phyloP scores from a whole-genome alignment of 441 rosid species.

The Daphne laureola region DNA sequence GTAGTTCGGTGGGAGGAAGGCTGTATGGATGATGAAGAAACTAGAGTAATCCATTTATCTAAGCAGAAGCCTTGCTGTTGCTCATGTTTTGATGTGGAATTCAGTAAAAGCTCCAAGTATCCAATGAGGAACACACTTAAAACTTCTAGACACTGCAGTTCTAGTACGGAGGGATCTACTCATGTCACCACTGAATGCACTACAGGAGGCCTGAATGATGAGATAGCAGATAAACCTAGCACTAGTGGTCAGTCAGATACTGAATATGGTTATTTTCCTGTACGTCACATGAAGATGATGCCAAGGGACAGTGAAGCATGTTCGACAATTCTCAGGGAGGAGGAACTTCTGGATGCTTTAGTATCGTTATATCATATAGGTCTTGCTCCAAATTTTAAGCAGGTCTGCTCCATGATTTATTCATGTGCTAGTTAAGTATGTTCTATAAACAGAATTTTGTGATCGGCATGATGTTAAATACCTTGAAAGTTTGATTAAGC shows the following conservation, averaged over 20 bases:
- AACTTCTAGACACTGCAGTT: constrained; percentile 55
- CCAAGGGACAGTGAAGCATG: constrained; percentile 52
- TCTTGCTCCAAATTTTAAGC: constrained; percentile 91
- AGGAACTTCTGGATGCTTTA: constrained; percentile 84
- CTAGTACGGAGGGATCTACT: constrained; percentile 76
- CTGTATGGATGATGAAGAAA: constrained; percentile 79
- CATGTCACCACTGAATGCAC: constrained; percentile 85
- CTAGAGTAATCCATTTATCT: constrained; percentile 71
- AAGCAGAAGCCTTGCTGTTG: constrained; percentile 92
- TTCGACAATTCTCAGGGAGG: constrained; percentile 73
- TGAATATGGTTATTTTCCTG: constrained; percentile 70
- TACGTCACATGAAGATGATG: constrained; percentile 44
- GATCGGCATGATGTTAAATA: no score
- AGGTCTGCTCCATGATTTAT: constrained; percentile 35
- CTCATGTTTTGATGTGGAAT: constrained; percentile 65
- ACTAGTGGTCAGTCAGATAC: constrained; percentile 83
- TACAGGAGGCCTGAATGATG: constrained; percentile 73
- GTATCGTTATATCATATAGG: constrained; percentile 81
- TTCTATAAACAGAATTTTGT: no score
- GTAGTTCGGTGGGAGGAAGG: constrained; percentile 96
- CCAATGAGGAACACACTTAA: constrained; percentile 45
- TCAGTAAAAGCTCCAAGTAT: constrained; percentile 54
- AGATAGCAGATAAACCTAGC: constrained; percentile 88
- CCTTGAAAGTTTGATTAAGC: no score
- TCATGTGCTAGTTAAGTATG: no score